Evolutionary conservation across 2,329 filamentous ascomycete genomes (phyloP), one percentile per base, ranked within the genome.

Genomic region (Hansfordia pulvinata): DNA sequence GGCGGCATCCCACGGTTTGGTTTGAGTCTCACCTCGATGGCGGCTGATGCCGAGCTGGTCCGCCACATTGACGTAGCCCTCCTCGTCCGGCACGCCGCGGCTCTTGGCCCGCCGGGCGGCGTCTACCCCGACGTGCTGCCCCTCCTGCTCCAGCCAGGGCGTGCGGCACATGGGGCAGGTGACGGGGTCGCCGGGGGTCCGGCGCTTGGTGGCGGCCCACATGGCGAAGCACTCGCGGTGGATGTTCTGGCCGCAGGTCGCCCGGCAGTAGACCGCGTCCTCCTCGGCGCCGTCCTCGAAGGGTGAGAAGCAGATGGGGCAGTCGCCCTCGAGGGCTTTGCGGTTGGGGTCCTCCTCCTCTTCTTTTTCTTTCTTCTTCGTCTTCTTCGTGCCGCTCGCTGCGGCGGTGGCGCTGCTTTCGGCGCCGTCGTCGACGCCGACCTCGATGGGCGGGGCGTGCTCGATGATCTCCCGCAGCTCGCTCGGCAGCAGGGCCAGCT

Each of bases 11-110:
- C n/a, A n/a, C n/a, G n/a, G n/a, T n/a, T n/a, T n/a, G n/a, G n/a
- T n/a, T n/a, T n/a, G n/a, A 13, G 14, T 40, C 52, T 18, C 47
- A 66, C 65, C 68, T 52, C 70, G 51, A n/a, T 43, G 31, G 0
- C 45, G 45, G 32, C 60, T 67, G 34, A 76, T 56, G 2, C 71
- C 72, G n/a, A 76, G 50, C 41, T 75, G 64, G 12, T 57, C 47
- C 2, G 67, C 70, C 3, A 77, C 62, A 41, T 76, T 76, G 24
- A 74, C 51, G 37, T 77, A 77, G 0, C 72, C 72, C 19, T 74
- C 69, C 1, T 41, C 40, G 14, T 53, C 56, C 1, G 50, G 33
- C 5, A 41, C 40, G 3, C 59, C 53, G 1, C 46, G 49, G 34
- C 54, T 60, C 25, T 50, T 52, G 14, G 68, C 56, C 18, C 50